A percentile compares a stretch with the other conserved stretches of the same genome.
These are phyloP conservation scores for Tulasnella sp. DNA, from an alignment of 768 basidiomycete species.

Conservation along the genomic window DNA sequence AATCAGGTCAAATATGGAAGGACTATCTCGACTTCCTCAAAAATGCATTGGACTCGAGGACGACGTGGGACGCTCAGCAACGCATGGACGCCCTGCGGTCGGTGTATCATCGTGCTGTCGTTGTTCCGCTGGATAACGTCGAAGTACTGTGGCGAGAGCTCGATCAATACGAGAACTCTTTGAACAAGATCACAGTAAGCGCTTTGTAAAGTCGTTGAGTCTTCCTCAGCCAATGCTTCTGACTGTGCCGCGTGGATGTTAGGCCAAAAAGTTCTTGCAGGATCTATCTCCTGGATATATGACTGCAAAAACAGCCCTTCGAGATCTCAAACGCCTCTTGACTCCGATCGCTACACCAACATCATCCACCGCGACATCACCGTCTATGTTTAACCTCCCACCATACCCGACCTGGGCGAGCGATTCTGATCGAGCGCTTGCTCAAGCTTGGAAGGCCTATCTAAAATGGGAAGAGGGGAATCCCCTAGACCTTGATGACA, in stretches of 20 bases:
- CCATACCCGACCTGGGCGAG: constrained; percentile 15
- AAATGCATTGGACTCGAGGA: constrained; percentile 49
- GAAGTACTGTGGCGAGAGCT: constrained; percentile 90
- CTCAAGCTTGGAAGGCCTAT: constrained; percentile 85
- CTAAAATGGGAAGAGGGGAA: constrained; percentile 94
- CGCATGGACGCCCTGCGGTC: constrained; percentile 89
- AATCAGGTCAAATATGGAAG: constrained; percentile 84
- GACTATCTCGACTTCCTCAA: constrained; percentile 89
- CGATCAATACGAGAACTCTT: constrained; percentile 76
- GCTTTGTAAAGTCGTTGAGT: background rate
- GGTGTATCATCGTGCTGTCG: constrained; percentile 86
- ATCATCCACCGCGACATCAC: constrained; percentile 25
- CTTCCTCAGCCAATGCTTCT: background rate
- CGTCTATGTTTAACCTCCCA: constrained; percentile 14
- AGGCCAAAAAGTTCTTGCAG: constrained; percentile 92
- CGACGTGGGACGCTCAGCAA: constrained; percentile 92
- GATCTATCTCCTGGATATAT: constrained; percentile 90
- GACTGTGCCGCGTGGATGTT: background rate
- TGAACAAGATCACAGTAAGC: constrained; percentile 76
- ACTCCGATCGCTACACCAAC: constrained; percentile 29
- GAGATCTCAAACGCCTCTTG: constrained; percentile 59
- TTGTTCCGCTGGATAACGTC: constrained; percentile 88
- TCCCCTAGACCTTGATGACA: constrained; percentile 84
- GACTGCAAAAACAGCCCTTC: constrained; percentile 84
- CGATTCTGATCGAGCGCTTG: constrained; percentile 35